phyloP scores from a whole-genome alignment of 164 flowering plant genomes.

The Platanus orientalis region DNA sequence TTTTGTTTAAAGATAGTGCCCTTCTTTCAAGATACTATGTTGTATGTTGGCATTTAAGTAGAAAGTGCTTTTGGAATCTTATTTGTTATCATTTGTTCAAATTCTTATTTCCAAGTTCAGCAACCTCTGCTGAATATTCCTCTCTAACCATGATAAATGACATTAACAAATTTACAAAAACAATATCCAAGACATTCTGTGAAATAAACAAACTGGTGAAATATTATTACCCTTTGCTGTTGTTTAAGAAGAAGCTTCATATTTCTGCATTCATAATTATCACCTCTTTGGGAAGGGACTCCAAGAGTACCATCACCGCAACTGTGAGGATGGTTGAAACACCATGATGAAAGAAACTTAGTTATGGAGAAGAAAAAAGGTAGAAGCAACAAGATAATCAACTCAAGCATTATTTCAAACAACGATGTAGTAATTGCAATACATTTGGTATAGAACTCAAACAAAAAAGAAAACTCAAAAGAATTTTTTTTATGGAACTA shows the following conservation, averaged over 20 bases:
- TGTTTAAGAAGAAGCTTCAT: conserved; percentile 99
- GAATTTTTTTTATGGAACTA: too few species aligned
- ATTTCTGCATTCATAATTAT: conserved; percentile 94
- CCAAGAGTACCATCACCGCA: conserved; percentile 99
- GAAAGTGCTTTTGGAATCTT: too few species aligned
- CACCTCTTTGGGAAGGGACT: conserved; percentile 81
- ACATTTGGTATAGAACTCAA: too few species aligned
- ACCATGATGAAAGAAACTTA: conserved; percentile 3
- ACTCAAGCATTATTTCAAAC: background rate
- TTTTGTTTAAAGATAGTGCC: too few species aligned
- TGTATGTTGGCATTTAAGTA: too few species aligned
- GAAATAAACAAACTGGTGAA: background rate
- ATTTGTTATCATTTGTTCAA: background rate
- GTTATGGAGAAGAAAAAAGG: background rate
- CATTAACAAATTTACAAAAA: background rate
- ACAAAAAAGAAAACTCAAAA: too few species aligned
- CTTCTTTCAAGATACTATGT: too few species aligned
- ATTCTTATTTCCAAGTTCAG: background rate
- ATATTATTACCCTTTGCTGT: conserved; percentile 82
- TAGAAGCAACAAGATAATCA: background rate
- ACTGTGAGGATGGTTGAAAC: conserved; percentile 38
- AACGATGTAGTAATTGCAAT: background rate
- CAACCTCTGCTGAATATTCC: background rate
- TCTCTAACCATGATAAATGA: background rate
- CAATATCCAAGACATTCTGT: background rate